Percentiles rank a stretch among this genome's conserved stretches.
Conservation (phyloP, 495 filamentous ascomycete species). For the Sporormia fimetaria region DNA sequence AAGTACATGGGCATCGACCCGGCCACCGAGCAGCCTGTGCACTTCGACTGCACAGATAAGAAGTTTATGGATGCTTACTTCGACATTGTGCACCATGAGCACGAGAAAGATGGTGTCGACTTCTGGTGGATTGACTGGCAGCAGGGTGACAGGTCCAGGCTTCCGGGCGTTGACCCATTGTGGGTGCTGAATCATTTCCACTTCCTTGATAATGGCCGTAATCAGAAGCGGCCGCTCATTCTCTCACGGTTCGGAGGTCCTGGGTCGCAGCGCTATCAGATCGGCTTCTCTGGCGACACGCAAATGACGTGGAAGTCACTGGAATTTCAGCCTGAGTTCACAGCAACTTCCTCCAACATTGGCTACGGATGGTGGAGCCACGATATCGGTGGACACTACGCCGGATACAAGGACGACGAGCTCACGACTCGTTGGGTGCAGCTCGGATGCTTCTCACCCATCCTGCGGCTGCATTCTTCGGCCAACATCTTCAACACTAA, state of each 20-base stretch:
- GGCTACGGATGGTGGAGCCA: conserved; percentile 57
- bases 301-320: conserved; percentile 46
- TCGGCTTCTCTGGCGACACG: conserved; percentile 51
- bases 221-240: conserved; percentile 28
- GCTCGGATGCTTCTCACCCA: conserved; percentile 46
- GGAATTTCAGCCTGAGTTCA: conserved; percentile 52
- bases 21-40: conserved; percentile 36
- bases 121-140: conserved; percentile 59
- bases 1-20: conserved; percentile 38
- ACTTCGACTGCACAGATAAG: conserved; percentile 43
- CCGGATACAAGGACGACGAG: conserved; percentile 42
- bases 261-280: conserved; percentile 48
- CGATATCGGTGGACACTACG: conserved; percentile 49
- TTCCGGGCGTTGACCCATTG: conserved; percentile 47
- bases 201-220: conserved; percentile 39
- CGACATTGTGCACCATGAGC: conserved; percentile 40
- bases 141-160: conserved; percentile 41
- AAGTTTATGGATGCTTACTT: conserved; percentile 48
- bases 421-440: conserved; percentile 48
- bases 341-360: conserved; percentile 50
- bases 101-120: conserved; percentile 43
- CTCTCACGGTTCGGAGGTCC: conserved; percentile 49
- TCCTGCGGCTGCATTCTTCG: conserved; percentile 45
- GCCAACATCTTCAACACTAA: conserved; percentile 43
- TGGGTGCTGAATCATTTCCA: conserved; percentile 55